A percentile compares a stretch with the other conserved stretches of the same genome.
Conservation (phyloP, 1,284 basidiomycete species). For the Sporisorium scitamineum region DNA sequence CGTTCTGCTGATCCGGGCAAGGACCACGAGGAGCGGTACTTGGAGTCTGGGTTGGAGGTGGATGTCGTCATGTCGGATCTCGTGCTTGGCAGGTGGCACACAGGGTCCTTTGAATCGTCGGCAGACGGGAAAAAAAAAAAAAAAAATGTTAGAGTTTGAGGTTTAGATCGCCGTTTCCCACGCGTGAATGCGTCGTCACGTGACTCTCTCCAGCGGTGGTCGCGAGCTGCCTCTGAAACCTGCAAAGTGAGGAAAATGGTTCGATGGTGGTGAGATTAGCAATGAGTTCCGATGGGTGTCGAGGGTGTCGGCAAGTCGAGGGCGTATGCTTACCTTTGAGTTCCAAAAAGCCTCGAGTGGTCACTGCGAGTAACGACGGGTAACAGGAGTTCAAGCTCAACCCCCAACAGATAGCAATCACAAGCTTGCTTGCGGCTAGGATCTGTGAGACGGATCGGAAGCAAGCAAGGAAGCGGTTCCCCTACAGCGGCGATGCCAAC, state of each 20-base stretch:
- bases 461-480: too few species aligned
- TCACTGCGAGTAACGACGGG: too few species aligned
- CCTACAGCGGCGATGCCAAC: background rate
- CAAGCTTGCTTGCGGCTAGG: too few species aligned
- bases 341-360: too few species aligned
- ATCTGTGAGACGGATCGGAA: too few species aligned
- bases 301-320: too few species aligned
- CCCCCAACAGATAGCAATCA: too few species aligned
- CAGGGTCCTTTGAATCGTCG: background rate
- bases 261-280: too few species aligned
- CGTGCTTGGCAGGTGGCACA: background rate
- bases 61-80: background rate
- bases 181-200: background rate
- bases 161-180: background rate
- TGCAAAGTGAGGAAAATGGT: too few species aligned
- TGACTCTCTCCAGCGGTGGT: background rate
- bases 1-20: constrained; percentile 42
- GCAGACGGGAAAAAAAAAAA: background rate
- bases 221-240: background rate
- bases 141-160: constrained; percentile 6
- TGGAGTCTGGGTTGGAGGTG: constrained; percentile 7
- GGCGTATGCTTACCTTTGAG: too few species aligned
- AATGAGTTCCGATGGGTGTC: too few species aligned
- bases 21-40: constrained; percentile 44
- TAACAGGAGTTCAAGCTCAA: too few species aligned